Evolutionary conservation across 768 basidiomycete genomes (phyloP), one percentile per base, ranked within the genome.

Genomic region (Trametes cinnabarina): DNA sequence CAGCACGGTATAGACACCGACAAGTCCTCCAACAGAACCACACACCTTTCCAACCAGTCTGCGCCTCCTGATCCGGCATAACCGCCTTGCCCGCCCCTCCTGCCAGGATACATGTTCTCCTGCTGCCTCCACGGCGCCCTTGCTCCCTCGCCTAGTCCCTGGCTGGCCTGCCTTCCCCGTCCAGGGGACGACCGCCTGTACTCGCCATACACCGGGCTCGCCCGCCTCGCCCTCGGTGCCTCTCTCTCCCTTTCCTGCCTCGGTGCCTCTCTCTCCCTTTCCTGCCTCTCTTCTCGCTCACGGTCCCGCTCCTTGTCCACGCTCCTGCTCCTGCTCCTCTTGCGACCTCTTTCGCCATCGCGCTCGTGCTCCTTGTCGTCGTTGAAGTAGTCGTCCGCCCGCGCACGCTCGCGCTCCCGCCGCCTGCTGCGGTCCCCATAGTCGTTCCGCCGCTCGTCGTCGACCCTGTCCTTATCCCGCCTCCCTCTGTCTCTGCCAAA

Each of bases 41-140:
- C 80, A 51, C 61, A 90, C 91, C 83, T 83, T 60, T 92, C 89
- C 70, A 92, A 69, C 60, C 79, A 90, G 54, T 90, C 86, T 12
- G 72, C 70, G 2, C 79, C 76, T 28, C 76, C 74, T 15, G 70
- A 74, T 44, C 70, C 62, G 56, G 69, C 63, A 11, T 61, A 55
- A 37, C 64, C 20, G 70, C 30, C 30, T 32, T 66, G 28, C 44
- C 69, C 60, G 44, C 70, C 64, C 37, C 69, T 69, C 50, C 72
- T 66, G 19, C 78, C 68, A 5, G 81, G 77, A 63, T 87, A 86
- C 84, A 87, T 84, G 66, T 78, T 82, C 57, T 81, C 79, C 51
- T 70, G 75, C 60, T 75, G 76, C 52, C 76, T 73, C 80, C 77
- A 79, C 57, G 80, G 79, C 35, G 68, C 73, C n/a, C 57, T 32